A percentile compares a stretch with the other conserved stretches of the same genome.
Conservation (phyloP, 257 asterid genomes). For the Nicotiana tabacum region DNA sequence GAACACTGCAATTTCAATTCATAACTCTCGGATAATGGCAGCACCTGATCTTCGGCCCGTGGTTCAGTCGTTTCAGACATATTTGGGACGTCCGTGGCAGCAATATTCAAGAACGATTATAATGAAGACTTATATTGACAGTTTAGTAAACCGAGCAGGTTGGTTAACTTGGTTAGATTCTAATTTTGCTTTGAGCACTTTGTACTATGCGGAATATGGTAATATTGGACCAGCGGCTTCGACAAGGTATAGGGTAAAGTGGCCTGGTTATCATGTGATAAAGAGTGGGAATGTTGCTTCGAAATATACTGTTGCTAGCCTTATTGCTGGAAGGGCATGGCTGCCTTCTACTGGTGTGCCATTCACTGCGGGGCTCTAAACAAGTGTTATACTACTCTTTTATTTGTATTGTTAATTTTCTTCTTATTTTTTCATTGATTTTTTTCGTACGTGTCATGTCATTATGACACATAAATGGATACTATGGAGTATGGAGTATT, state of each 20-base stretch:
- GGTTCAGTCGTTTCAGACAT: conserved; percentile 31
- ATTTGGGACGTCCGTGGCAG: conserved; percentile 83
- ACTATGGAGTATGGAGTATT: background rate
- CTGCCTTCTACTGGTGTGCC: conserved; percentile 83
- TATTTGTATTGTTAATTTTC: background rate
- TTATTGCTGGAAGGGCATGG: conserved; percentile 70
- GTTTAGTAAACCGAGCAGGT: conserved; percentile 50
- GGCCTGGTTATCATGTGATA: conserved; percentile 64
- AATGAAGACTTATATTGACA: conserved; percentile 48
- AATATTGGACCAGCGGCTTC: conserved; percentile 64
- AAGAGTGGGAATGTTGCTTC: conserved; percentile 35
- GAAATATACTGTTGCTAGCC: conserved; percentile 51
- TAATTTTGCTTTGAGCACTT: conserved; percentile 49
- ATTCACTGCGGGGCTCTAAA: conserved; percentile 56
- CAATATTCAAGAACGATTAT: conserved; percentile 63
- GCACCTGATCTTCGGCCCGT: conserved; percentile 59
- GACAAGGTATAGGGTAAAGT: conserved; percentile 43
- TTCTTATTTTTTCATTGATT: conserved; percentile 35
- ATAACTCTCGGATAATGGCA: conserved; percentile 45
- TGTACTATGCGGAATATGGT: conserved; percentile 73
- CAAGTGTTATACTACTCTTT: background rate
- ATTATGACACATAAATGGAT: conserved; percentile 38
- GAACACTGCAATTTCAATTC: conserved; percentile 83
- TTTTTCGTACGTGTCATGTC: conserved; percentile 49
- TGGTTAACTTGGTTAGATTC: conserved; percentile 71